These are phyloP conservation scores for Talaromyces sp. DNA, from an alignment of 2,329 filamentous ascomycete genomes.

Conservation along the genomic window DNA sequence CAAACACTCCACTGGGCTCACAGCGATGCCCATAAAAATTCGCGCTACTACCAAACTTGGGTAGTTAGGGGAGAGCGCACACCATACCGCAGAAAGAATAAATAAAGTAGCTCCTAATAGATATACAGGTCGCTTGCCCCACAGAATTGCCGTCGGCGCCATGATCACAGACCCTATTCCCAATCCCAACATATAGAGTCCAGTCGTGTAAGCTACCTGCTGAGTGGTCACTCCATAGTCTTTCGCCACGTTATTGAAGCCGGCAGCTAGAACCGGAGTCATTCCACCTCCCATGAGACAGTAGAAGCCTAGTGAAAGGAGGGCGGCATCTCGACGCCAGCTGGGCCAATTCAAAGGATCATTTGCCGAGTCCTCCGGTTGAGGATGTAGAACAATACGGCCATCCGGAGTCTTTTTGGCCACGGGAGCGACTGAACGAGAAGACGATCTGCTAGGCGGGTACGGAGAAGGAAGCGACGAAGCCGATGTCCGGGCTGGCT, in stretches of 20 bases:
- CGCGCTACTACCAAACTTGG: conserved; percentile 74
- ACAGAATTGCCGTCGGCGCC: conserved; percentile 87
- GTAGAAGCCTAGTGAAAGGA: conserved; percentile 83
- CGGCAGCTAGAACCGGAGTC: conserved; percentile 84
- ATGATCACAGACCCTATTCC: conserved; percentile 79
- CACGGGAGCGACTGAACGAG: conserved; percentile 28
- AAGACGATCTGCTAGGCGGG: conserved; percentile 40
- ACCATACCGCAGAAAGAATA: conserved; percentile 74
- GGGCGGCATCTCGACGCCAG: conserved; percentile 73
- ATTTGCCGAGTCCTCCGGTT: conserved; percentile 85
- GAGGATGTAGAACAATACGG: conserved; percentile 80
- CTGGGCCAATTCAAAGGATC: conserved; percentile 90
- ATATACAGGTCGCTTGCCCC: conserved; percentile 87
- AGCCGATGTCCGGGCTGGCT: conserved; percentile 59
- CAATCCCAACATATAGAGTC: conserved; percentile 90
- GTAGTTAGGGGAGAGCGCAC: conserved; percentile 77
- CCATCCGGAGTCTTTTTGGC: conserved; percentile 80
- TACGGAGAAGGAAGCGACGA: conserved; percentile 52
- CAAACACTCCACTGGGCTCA: conserved; percentile 87
- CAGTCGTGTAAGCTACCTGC: conserved; percentile 79
- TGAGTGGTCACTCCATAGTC: conserved; percentile 65
- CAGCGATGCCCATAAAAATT: conserved; percentile 81
- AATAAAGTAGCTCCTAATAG: conserved; percentile 75
- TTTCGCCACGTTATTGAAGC: conserved; percentile 74
- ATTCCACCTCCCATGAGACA: conserved; percentile 92